Evolutionary conservation across 2,329 filamentous ascomycete species (phyloP).

Genomic region (Intubia oerlemansii): DNA sequence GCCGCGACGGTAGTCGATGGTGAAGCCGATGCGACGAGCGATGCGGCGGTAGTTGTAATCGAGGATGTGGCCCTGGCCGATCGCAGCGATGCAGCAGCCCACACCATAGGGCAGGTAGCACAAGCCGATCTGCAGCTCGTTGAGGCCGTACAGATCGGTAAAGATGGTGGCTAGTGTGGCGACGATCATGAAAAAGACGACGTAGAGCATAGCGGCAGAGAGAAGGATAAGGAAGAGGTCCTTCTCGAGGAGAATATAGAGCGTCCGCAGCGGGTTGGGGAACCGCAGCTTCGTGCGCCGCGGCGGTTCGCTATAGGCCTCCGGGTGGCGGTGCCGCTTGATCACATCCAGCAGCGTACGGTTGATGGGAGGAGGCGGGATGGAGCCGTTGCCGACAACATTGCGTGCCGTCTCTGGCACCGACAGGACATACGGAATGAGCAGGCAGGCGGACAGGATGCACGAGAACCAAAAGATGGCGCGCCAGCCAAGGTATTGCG

Average conservation of each 20-base stretch:
- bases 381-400: constrained; percentile 40
- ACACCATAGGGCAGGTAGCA: constrained; percentile 32
- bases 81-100: constrained; percentile 24
- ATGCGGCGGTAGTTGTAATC: constrained; percentile 52
- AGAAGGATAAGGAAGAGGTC: constrained; percentile 31
- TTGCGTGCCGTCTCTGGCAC: constrained; percentile 38
- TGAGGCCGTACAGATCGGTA: constrained; percentile 26
- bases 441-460: constrained; percentile 27
- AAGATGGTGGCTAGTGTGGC: constrained; percentile 31
- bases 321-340: constrained; percentile 11
- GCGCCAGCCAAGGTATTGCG: constrained; percentile 43
- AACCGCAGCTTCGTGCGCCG: constrained; percentile 19
- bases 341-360: constrained; percentile 30
- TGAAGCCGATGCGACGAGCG: constrained; percentile 37
- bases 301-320: constrained; percentile 7
- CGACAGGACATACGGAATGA: constrained; percentile 31
- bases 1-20: constrained; percentile 35
- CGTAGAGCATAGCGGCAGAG: constrained; percentile 31
- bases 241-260: constrained; percentile 32
- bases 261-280: constrained; percentile 34
- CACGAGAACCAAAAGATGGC: constrained; percentile 49
- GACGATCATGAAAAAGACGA: constrained; percentile 31
- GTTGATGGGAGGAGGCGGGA: constrained; percentile 35
- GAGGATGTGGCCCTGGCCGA: constrained; percentile 33
- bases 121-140: constrained; percentile 28